These are phyloP conservation scores for Toxicodendron radicans DNA, from an alignment of 345 rosid species.

Conservation along the genomic window DNA sequence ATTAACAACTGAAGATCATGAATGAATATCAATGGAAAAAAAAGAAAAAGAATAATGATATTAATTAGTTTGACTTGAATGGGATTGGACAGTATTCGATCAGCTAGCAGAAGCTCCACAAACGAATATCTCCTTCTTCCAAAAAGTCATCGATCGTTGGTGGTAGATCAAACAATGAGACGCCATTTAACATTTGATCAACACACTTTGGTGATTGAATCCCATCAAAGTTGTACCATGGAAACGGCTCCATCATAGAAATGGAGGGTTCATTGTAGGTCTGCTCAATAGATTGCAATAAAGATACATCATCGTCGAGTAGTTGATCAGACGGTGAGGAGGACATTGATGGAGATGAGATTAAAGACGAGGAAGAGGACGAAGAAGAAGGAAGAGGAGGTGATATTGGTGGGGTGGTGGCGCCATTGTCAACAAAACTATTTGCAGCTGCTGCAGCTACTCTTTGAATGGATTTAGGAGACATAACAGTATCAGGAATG, in stretches of 20 bases:
- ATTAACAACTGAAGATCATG: constrained; percentile 18
- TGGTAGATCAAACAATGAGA: constrained; percentile 38
- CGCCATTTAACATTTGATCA: constrained; percentile 54
- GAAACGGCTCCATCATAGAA: constrained; percentile 35
- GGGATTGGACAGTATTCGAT: constrained; percentile 1
- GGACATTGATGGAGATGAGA: constrained; percentile 40
- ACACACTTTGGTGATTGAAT: constrained; percentile 50
- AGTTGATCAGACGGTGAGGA: constrained; percentile 44
- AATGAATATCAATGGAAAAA: constrained; percentile 19
- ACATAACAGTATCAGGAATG: constrained; percentile 48
- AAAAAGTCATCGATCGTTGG: constrained; percentile 49
- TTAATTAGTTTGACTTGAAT: neutral
- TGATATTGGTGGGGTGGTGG: constrained; percentile 20
- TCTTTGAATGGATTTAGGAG: constrained; percentile 90
- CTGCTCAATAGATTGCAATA: constrained; percentile 34
- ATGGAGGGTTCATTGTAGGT: constrained; percentile 25
- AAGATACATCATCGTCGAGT: constrained; percentile 44
- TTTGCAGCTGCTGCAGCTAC: constrained; percentile 81
- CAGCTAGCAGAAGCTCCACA: constrained; percentile 83
- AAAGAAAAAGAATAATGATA: constrained; percentile 17
- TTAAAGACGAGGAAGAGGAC: constrained; percentile 31
- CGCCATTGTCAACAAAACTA: constrained; percentile 14
- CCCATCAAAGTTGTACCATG: constrained; percentile 48
- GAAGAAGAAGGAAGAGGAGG: constrained; percentile 24
- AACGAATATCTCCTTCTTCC: constrained; percentile 67